Base-by-base conservation (phyloP, 768 basidiomycete species). In the Boletus subparvulus region DNA sequence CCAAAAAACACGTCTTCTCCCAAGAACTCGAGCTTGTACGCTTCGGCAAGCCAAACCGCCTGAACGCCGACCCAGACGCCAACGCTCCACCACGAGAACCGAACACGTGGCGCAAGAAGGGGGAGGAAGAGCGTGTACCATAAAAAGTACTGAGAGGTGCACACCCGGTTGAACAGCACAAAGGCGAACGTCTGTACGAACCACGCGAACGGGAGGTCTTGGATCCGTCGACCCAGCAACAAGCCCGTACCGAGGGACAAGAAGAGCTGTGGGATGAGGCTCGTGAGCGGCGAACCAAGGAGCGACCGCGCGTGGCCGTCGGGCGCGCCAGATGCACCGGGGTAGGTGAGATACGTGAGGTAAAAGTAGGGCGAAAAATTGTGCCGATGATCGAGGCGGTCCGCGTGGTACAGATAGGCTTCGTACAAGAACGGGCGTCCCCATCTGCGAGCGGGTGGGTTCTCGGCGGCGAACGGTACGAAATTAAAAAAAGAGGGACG, bases 311-410 rank as follows among this genome's bases (percentile, higher is more conserved):
- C 52, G 33, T 56, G 41, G 3, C 60, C 39, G 32, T 58, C 48
- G 9, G 62, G n/a, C 13, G 67, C 44, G 13, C 64, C 33, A 19
- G 67, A 48, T 45, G 63, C 56, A 7, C 64, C 64, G 16, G 92
- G 88, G 65, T 94, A 89, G 0, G 86, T 87, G 52, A 98, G 84
- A 71, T 98, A 98, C 39, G 89, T 93, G 35, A 89, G 85, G 70
- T 98, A 98, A 74, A 97, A 98, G 75, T 98, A 97, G 0, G 94
- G 92, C 7, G 95, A 94, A 74, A 99, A 98, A 71, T 99, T 99
- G 73, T 98, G 97, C 53, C 96, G 88, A 65, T 98, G 95, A 73
- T 99, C 97, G 19, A 92, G 84, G 19, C 97, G 84, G 60, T 87
- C 83, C 11, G 92, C 75, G 63, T 98, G 97, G 70, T 98, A 98